Evolutionary conservation across 2,329 filamentous ascomycete species (phyloP).

Genomic region (Epichloe sibirici): DNA sequence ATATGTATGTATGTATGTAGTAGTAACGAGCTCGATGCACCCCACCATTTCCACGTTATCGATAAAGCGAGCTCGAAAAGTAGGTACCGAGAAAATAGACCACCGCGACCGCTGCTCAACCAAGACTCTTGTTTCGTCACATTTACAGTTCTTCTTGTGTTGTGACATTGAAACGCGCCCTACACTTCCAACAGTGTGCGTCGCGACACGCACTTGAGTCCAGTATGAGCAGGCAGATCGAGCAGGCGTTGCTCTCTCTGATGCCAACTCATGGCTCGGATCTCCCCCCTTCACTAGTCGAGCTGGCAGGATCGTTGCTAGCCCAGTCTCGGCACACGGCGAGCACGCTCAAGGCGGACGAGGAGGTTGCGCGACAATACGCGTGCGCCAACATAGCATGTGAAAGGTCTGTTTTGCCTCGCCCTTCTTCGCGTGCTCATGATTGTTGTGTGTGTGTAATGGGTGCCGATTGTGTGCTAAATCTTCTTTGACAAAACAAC

Average conservation of each 20-base stretch:
- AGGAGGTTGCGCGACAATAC: conserved; percentile 76
- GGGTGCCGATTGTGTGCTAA: no score
- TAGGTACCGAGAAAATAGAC: no score
- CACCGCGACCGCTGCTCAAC: no score
- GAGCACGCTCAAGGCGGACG: conserved; percentile 66
- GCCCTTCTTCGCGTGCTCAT: conserved; percentile 5
- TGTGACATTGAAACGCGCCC: no score
- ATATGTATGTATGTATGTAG: no score
- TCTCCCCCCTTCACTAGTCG: conserved; percentile 56
- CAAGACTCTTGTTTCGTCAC: no score
- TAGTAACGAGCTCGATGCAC: no score
- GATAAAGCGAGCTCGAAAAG: no score
- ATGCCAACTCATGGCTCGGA: conserved; percentile 59
- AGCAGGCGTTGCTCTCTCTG: conserved; percentile 60
- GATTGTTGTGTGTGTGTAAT: not conserved
- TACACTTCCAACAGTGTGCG: not conserved
- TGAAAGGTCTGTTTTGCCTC: conserved; percentile 45
- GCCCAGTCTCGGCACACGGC: conserved; percentile 71
- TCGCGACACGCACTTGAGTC: not conserved
- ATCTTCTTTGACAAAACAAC: not conserved
- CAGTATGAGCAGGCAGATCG: conserved; percentile 60
- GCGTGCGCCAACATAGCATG: conserved; percentile 85
- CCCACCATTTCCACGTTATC: no score
- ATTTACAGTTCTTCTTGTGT: no score
- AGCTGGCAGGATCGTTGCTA: conserved; percentile 60